A percentile compares a stretch with the other conserved stretches of the same genome.
Conservation (phyloP, 345 rosid species). For the Dipteronia sinensis region DNA sequence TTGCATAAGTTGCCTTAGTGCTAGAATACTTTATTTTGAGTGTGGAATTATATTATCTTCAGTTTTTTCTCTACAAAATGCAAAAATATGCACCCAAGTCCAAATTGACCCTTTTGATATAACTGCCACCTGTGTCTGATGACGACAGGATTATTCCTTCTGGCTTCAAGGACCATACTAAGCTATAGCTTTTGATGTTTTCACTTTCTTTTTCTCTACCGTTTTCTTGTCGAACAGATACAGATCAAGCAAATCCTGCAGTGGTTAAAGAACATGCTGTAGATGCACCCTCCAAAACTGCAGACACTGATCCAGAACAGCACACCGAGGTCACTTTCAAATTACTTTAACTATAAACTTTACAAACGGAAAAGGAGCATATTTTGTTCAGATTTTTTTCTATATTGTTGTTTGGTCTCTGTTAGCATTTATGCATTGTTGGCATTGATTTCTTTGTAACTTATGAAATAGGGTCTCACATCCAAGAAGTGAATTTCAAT, state of each 20-base stretch:
- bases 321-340: slow-evolving; percentile 33
- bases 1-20: slow-evolving; percentile 11
- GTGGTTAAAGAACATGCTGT: slow-evolving; percentile 32
- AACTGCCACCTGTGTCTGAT: neutral
- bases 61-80: neutral
- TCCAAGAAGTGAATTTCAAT: neutral
- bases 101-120: neutral
- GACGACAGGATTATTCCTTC: neutral
- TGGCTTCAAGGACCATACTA: neutral
- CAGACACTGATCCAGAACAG: slow-evolving; percentile 33
- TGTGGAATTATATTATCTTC: neutral
- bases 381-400: neutral
- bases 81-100: neutral
- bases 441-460: too few species aligned
- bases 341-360: neutral
- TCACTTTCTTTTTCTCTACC: slow-evolving; percentile 13
- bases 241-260: slow-evolving; percentile 44
- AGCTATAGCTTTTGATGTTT: slow-evolving; percentile 8
- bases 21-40: neutral
- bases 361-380: neutral
- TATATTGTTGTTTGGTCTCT: neutral
- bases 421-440: too few species aligned
- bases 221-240: slow-evolving; percentile 21
- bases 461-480: too few species aligned
- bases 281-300: slow-evolving; percentile 32